phyloP scores from a whole-genome alignment of 2,329 filamentous ascomycete species.

The Myriosclerotinia curreyana region DNA sequence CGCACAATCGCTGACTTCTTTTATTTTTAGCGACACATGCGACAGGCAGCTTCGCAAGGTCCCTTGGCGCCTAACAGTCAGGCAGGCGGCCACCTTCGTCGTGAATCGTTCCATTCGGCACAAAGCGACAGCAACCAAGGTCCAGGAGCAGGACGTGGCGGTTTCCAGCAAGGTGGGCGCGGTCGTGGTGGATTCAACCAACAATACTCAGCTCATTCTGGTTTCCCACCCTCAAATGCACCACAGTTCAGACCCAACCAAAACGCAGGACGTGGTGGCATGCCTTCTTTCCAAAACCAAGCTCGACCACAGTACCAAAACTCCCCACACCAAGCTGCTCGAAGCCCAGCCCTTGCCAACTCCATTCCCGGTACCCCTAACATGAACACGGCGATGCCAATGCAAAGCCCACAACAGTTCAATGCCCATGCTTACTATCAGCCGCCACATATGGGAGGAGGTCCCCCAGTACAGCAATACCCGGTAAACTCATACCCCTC shows the following conservation, averaged over 20 bases:
- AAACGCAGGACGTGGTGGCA: slow-evolving; percentile 50
- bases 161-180: slow-evolving; percentile 53
- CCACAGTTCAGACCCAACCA: slow-evolving; percentile 35
- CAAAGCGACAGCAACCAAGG: slow-evolving; percentile 67
- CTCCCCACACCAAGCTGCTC: slow-evolving; percentile 62
- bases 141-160: slow-evolving; percentile 50
- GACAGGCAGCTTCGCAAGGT: slow-evolving; percentile 61
- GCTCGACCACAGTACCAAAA: slow-evolving; percentile 53
- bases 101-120: slow-evolving; percentile 80
- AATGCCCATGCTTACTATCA: slow-evolving; percentile 41
- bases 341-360: slow-evolving; percentile 63
- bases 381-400: slow-evolving; percentile 65
- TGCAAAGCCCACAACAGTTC: slow-evolving; percentile 52
- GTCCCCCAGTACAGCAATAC: slow-evolving; percentile 50
- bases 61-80: slow-evolving; percentile 60
- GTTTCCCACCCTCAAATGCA: slow-evolving; percentile 47
- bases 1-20: slow-evolving; percentile 31
- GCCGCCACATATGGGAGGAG: slow-evolving; percentile 39
- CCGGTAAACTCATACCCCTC: slow-evolving; percentile 39
- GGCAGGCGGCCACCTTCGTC: slow-evolving; percentile 70
- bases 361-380: slow-evolving; percentile 68
- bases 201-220: slow-evolving; percentile 48
- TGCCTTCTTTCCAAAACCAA: slow-evolving; percentile 48
- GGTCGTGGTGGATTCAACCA: slow-evolving; percentile 58
- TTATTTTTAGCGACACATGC: slow-evolving; percentile 60